A percentile compares a stretch with the other conserved stretches of the same genome.
Conservation (phyloP, 2,329 filamentous ascomycete species). For the Lecanoromycetidae sp. region DNA sequence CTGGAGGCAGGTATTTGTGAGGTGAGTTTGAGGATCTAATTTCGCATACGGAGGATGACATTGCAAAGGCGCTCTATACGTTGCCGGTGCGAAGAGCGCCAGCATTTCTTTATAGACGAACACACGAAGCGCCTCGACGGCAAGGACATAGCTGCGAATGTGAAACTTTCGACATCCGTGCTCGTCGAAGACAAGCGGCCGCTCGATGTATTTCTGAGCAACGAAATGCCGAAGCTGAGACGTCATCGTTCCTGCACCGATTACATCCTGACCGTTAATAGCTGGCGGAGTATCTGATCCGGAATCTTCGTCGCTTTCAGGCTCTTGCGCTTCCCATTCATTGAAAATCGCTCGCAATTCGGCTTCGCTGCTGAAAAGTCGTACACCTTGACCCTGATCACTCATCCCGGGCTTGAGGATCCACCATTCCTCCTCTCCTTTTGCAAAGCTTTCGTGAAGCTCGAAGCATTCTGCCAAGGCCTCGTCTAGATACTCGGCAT, state of each 20-base stretch:
- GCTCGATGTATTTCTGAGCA: conserved; percentile 87
- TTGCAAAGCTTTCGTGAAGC: conserved; percentile 56
- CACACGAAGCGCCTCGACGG: conserved; percentile 62
- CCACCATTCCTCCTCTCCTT: conserved; percentile 67
- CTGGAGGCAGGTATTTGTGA: conserved; percentile 95
- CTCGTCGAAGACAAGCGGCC: conserved; percentile 59
- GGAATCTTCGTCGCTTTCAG: conserved; percentile 55
- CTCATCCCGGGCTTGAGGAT: conserved; percentile 97
- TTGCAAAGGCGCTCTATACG: conserved; percentile 55
- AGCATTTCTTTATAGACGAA: conserved; percentile 88
- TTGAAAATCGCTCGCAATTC: conserved; percentile 83
- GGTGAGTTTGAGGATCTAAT: conserved; percentile 54
- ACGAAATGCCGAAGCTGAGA: conserved; percentile 93
- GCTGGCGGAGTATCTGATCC: conserved; percentile 32
- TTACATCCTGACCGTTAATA: conserved; percentile 21
- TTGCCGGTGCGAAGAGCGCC: conserved; percentile 70
- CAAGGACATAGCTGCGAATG: conserved; percentile 81
- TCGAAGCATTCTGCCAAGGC: conserved; percentile 84
- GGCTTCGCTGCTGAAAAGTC: conserved; percentile 73
- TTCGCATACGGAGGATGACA: conserved; percentile 27
- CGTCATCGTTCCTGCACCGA: conserved; percentile 53
- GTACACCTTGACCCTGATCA: conserved; percentile 84
- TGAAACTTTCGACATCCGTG: conserved; percentile 75
- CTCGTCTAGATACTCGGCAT: conserved; percentile 91
- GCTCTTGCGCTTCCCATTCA: conserved; percentile 64